Evolutionary conservation across 2,329 filamentous ascomycete genomes (phyloP), one percentile per base, ranked within the genome.

Genomic region (Helminthosporium solani): DNA sequence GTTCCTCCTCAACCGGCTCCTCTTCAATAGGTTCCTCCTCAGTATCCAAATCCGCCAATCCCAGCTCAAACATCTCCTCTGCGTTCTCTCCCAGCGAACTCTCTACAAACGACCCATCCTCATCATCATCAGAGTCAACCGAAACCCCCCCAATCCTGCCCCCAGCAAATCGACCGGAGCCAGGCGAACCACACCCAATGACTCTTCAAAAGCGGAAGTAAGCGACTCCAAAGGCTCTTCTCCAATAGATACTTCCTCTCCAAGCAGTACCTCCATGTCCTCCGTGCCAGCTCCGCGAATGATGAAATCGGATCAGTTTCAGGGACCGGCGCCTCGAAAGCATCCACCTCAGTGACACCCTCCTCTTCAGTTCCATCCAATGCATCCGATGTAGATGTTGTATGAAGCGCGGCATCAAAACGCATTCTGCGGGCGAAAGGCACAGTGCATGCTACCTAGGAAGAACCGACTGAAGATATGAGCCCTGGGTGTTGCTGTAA

Each of bases 361-460:
- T n/a, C n/a, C n/a, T n/a, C n/a, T n/a, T 25, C 33, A 18, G 31
- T 41, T 12, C 33, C 28, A 19, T 33, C 28, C 7, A 15, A 15
- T 4, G 33, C 28, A 7, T 31, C 28, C 6, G 28, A 12, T 14
- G 28, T 31, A 14, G 28, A 12, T 12, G 28, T 31, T 8, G 28
- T 36, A 27, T 25, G n/a, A n/a, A n/a, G n/a, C n/a, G n/a, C n/a
- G n/a, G n/a, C n/a, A n/a, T 54, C 54, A 60, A 49, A 60, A 58
- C 57, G 58, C n/a, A n/a, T n/a, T n/a, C n/a, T n/a, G n/a, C n/a
- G n/a, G n/a, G n/a, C n/a, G n/a, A n/a, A n/a, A n/a, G n/a, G n/a
- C n/a, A n/a, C n/a, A n/a, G n/a, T n/a, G n/a, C n/a, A 58, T 19
- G 28, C 9, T 31, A 6, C 6, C 28, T 4, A 31, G 28, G 28